Percentiles rank a stretch among this genome's conserved stretches.
Conservation (phyloP, 2,329 filamentous ascomycete genomes). For the Fusarium pilosicola region DNA sequence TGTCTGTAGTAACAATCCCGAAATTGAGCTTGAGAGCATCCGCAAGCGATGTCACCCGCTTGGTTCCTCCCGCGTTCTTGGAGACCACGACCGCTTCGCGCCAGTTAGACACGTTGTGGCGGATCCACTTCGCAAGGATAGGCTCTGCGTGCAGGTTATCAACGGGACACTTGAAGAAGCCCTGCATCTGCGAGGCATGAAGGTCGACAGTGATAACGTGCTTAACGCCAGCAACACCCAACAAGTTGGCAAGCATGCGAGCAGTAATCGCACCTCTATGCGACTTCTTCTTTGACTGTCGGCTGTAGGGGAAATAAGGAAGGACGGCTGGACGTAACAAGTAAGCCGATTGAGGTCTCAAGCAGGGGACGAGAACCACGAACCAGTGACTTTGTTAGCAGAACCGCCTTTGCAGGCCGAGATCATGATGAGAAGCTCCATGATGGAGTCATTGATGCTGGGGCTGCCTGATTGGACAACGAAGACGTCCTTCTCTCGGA, state of each 20-base stretch:
- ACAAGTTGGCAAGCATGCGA: constrained; percentile 94
- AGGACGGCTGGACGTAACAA: constrained; percentile 71
- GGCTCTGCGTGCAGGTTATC: constrained; percentile 98
- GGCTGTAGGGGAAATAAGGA: constrained; percentile 98
- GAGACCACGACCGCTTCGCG: constrained; percentile 93
- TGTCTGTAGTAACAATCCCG: constrained; percentile 91
- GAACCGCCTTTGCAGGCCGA: constrained; percentile 98
- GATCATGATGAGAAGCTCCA: constrained; percentile 99
- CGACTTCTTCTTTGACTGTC: constrained; percentile 99
- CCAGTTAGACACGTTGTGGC: constrained; percentile 88
- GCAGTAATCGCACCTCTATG: constrained; percentile 96
- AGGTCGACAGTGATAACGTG: constrained; percentile 98
- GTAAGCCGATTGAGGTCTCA: constrained; percentile 30
- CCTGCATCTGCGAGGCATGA: constrained; percentile 98
- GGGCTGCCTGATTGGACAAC: constrained; percentile 96
- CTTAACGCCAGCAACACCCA: constrained; percentile 92
- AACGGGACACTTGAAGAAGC: constrained; percentile 97
- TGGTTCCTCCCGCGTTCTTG: constrained; percentile 97
- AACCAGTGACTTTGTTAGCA: constrained; percentile 95
- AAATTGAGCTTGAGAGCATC: constrained; percentile 98
- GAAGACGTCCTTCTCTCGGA: constrained; percentile 98
- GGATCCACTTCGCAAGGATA: constrained; percentile 94
- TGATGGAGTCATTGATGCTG: constrained; percentile 98
- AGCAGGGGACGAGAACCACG: constrained; percentile 44
- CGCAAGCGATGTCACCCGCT: constrained; percentile 93